phyloP scores from a whole-genome alignment of 2,329 filamentous ascomycete species.

The Atkinsonella hypoxylon region DNA sequence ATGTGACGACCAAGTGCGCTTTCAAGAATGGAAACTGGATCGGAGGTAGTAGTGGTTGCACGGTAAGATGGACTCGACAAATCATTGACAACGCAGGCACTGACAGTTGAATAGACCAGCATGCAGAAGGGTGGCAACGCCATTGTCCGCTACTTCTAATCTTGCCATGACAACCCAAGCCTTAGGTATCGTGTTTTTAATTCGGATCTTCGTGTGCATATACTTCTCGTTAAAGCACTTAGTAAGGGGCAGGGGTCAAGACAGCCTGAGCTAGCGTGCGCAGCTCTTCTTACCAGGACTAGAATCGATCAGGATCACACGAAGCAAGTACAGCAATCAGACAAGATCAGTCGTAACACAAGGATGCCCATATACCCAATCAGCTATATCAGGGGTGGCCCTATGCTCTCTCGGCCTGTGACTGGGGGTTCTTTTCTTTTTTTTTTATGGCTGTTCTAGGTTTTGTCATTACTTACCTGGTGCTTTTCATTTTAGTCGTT shows the following conservation, averaged over 20 bases:
- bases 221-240: slow-evolving; percentile 15
- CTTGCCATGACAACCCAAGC: background rate
- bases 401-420: background rate
- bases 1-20: slow-evolving; percentile 47
- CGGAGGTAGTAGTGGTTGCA: slow-evolving; percentile 56
- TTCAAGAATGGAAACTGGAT: slow-evolving; percentile 53
- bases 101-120: slow-evolving; percentile 24
- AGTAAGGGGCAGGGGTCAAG: background rate
- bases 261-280: background rate
- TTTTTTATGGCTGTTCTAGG: background rate
- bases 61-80: slow-evolving; percentile 46
- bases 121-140: slow-evolving; percentile 29
- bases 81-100: background rate
- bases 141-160: slow-evolving; percentile 32
- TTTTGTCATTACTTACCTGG: slow-evolving; percentile 3
- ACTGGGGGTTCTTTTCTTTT: background rate
- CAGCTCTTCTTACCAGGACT: background rate
- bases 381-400: background rate
- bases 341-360: background rate
- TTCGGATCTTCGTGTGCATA: slow-evolving; percentile 25
- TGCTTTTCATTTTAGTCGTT: slow-evolving; percentile 6
- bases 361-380: background rate
- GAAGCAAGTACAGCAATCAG: background rate
- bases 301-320: background rate
- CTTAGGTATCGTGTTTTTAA: background rate